Conservation (phyloP, 768 basidiomycete species). For the Auricularia cornea region DNA sequence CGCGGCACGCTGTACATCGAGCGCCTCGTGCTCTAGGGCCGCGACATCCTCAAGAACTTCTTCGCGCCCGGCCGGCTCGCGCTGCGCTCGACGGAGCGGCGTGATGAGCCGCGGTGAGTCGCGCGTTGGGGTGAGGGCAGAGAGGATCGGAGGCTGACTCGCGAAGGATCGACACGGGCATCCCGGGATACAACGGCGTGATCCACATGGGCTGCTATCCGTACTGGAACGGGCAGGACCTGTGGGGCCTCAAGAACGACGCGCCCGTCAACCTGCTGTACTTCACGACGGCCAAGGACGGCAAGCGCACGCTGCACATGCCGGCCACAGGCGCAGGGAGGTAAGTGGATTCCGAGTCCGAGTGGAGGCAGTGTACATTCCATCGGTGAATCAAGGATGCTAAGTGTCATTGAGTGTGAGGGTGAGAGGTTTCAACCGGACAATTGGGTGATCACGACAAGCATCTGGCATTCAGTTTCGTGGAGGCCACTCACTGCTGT, state of each 20-base stretch:
- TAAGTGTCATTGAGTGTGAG: no score
- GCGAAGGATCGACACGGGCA: conserved; percentile 21
- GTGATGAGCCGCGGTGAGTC: conserved; percentile 24
- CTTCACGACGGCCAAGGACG: conserved; percentile 10
- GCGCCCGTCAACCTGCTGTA: conserved; percentile 20
- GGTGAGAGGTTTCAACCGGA: no score
- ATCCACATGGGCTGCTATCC: conserved; percentile 24
- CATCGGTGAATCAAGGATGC: no score
- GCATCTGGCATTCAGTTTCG: no score
- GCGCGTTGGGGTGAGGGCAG: no score
- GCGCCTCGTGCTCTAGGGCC: conserved; percentile 10
- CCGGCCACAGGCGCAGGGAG: no score
- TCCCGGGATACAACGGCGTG: conserved; percentile 20
- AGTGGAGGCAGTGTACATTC: no score
- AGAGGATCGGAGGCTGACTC: no score
- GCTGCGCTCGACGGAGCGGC: conserved; percentile 17
- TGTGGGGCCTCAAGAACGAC: conserved; percentile 20
- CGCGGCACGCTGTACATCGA: conserved; percentile 17
- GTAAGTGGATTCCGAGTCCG: no score
- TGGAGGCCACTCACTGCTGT: no score
- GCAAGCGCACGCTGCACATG: conserved; percentile 4
- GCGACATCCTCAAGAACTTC: conserved; percentile 15
- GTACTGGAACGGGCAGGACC: conserved; percentile 22
- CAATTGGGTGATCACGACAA: no score
- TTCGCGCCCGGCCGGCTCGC: conserved; percentile 12